A percentile compares a stretch with the other conserved stretches of the same genome.
Evolutionary conservation across 305 asterid species (phyloP).

Genomic region (Solanum hybrid): DNA sequence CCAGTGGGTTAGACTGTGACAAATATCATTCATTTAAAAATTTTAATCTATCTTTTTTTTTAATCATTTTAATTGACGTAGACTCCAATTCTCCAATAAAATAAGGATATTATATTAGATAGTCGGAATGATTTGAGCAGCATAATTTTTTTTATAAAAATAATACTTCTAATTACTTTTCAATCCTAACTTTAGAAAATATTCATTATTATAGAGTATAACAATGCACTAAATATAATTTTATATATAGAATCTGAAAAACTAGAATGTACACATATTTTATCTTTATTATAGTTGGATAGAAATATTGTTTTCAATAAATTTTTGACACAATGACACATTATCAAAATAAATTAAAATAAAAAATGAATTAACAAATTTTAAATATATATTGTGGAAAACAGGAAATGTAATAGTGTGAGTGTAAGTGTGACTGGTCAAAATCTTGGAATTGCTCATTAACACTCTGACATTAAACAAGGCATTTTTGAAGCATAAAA

Average conservation of each 20-base stretch:
- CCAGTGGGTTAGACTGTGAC: background rate
- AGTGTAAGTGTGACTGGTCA: conserved; percentile 27
- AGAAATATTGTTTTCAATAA: background rate
- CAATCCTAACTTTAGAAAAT: background rate
- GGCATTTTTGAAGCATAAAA: conserved; percentile 12
- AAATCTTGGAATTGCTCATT: conserved; percentile 11
- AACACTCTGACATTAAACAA: background rate
- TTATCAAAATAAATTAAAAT: background rate
- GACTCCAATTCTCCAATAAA: background rate
- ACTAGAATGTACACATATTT: too few relatives aligned
- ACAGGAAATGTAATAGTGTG: background rate
- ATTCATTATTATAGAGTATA: background rate
- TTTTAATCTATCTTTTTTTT: too few relatives aligned
- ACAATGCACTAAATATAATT: too few relatives aligned
- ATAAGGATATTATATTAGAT: background rate
- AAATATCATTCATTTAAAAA: background rate
- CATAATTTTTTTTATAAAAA: too few relatives aligned
- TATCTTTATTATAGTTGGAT: fast-evolving
- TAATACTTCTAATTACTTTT: background rate
- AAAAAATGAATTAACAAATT: background rate
- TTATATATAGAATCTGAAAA: too few relatives aligned
- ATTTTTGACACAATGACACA: background rate
- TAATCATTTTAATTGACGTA: background rate
- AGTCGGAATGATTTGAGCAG: background rate
- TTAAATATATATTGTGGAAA: background rate